Conservation (phyloP, 2,329 filamentous ascomycete genomes). For the Apiospora kogelbergensis region DNA sequence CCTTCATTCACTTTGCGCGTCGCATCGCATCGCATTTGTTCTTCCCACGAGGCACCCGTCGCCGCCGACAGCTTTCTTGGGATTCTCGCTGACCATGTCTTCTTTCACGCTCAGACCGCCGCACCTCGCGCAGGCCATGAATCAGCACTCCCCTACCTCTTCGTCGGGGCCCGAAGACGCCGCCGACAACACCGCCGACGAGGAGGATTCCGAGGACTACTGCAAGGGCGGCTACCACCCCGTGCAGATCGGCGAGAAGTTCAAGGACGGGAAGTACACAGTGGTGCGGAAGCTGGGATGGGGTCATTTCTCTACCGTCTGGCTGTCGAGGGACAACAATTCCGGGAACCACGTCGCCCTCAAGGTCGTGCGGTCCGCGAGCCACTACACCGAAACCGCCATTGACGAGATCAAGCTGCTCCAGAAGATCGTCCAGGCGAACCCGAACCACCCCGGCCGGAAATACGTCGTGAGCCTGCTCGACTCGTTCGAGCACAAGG, state of each 20-base stretch:
- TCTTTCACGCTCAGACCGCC: slow-evolving; percentile 45
- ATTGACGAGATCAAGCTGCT: slow-evolving; percentile 98
- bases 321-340: slow-evolving; percentile 77
- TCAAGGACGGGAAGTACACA: slow-evolving; percentile 96
- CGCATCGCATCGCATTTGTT: background rate
- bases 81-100: slow-evolving; percentile 28
- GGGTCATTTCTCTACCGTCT: slow-evolving; percentile 99
- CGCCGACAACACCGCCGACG: slow-evolving; percentile 90
- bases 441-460: slow-evolving; percentile 89
- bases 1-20: background rate
- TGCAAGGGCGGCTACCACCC: slow-evolving; percentile 99
- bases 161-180: slow-evolving; percentile 78
- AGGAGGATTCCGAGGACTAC: slow-evolving; percentile 99
- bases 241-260: slow-evolving; percentile 89
- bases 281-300: slow-evolving; percentile 95
- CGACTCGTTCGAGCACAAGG: slow-evolving; percentile 97
- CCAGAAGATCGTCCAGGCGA: slow-evolving; percentile 94
- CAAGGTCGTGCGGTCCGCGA: slow-evolving; percentile 95
- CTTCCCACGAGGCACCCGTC: background rate
- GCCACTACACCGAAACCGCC: slow-evolving; percentile 98
- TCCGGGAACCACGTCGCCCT: slow-evolving; percentile 93
- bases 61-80: background rate
- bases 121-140: slow-evolving; percentile 57
- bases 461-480: slow-evolving; percentile 94
- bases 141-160: slow-evolving; percentile 72